Percentiles rank a stretch among this genome's conserved stretches.
Conservation (phyloP, 768 basidiomycete species). For the Coprinopsis strossmayeri region DNA sequence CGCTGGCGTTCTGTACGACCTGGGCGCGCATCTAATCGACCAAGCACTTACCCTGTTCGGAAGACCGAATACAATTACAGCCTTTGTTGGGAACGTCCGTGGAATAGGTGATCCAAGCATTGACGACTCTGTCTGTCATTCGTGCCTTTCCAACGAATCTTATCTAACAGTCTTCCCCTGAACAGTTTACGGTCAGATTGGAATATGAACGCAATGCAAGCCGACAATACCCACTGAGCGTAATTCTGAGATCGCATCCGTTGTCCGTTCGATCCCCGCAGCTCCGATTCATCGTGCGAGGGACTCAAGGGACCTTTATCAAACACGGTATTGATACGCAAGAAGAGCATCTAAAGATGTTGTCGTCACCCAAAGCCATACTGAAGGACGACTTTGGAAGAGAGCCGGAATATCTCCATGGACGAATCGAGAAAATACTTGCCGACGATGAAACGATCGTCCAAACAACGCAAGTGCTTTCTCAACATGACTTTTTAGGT, state of each 20-base stretch:
- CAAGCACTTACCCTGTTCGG: constrained; percentile 75
- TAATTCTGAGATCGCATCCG: constrained; percentile 60
- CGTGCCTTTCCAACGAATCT: background rate
- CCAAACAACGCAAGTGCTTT: constrained; percentile 27
- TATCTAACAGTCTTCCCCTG: background rate
- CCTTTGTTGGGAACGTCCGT: constrained; percentile 63
- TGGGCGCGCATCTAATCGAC: constrained; percentile 78
- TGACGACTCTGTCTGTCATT: constrained; percentile 52
- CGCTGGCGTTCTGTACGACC: constrained; percentile 66
- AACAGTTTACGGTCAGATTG: constrained; percentile 46
- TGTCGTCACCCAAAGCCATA: constrained; percentile 39
- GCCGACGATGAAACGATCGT: constrained; percentile 36
- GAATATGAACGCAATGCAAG: constrained; percentile 38
- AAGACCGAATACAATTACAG: constrained; percentile 59
- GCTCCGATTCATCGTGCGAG: constrained; percentile 66
- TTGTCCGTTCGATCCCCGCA: constrained; percentile 64
- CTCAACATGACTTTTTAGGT: background rate
- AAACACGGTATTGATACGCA: constrained; percentile 79
- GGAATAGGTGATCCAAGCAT: constrained; percentile 57
- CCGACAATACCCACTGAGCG: constrained; percentile 51
- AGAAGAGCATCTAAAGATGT: constrained; percentile 66
- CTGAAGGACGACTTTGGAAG: constrained; percentile 43
- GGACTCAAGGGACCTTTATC: constrained; percentile 62
- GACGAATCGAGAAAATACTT: constrained; percentile 50
- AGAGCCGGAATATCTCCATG: constrained; percentile 61